Conservation (phyloP, 2,329 filamentous ascomycete genomes). For the Dactylellina drechsleri region DNA sequence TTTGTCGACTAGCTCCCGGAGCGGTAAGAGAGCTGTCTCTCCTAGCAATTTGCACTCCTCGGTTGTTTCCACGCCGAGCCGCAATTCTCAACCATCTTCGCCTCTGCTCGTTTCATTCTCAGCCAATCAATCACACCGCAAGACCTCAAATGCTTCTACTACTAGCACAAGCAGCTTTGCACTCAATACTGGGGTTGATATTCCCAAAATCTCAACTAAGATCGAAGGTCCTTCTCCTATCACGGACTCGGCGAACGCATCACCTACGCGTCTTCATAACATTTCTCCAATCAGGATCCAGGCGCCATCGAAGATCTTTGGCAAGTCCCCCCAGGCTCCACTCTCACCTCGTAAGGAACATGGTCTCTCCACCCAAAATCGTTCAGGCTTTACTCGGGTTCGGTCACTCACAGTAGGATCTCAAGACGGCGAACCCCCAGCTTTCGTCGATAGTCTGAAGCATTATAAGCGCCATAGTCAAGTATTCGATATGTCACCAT, state of each 20-base stretch:
- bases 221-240: constrained; percentile 48
- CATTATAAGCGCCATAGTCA: constrained; percentile 90
- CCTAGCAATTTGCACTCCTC: constrained; percentile 78
- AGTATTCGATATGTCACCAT: constrained; percentile 94
- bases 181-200: constrained; percentile 65
- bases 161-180: constrained; percentile 65
- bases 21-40: constrained; percentile 80
- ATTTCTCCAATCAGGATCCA: constrained; percentile 60
- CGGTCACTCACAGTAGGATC: constrained; percentile 93
- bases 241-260: constrained; percentile 63
- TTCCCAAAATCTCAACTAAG: constrained; percentile 71
- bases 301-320: constrained; percentile 52
- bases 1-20: constrained; percentile 85
- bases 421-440: constrained; percentile 83
- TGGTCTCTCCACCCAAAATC: constrained; percentile 50
- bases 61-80: constrained; percentile 84
- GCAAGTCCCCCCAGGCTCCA: constrained; percentile 63
- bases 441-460: constrained; percentile 72
- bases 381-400: constrained; percentile 69
- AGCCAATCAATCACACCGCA: constrained; percentile 79
- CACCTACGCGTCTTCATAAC: constrained; percentile 69
- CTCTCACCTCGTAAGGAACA: constrained; percentile 57
- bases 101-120: constrained; percentile 97
- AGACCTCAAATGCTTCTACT: constrained; percentile 73
- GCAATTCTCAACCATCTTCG: constrained; percentile 83